Evolutionary conservation across 2,329 filamentous ascomycete species (phyloP).

Genomic region (Blastomyces parvus): DNA sequence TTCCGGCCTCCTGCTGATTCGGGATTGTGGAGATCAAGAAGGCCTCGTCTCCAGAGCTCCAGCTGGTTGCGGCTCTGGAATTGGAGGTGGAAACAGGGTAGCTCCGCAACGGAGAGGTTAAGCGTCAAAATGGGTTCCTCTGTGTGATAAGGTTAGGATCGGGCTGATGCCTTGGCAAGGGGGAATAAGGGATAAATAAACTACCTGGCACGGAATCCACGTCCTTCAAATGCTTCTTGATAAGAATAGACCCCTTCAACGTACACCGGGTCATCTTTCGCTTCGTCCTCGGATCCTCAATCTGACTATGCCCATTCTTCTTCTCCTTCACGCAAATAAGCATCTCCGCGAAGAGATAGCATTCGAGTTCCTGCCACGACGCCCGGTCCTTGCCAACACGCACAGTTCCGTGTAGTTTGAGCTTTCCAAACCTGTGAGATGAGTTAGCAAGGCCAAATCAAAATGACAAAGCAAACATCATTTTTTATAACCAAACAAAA

Average conservation of each 20-base stretch:
- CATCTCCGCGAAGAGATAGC: conserved; percentile 96
- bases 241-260: conserved; percentile 92
- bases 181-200: conserved; percentile 9
- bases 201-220: conserved; percentile 57
- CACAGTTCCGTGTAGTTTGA: conserved; percentile 79
- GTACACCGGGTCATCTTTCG: conserved; percentile 68
- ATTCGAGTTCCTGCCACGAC: conserved; percentile 96
- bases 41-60: conserved; percentile 80
- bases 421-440: conserved; percentile 67
- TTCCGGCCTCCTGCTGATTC: conserved; percentile 48
- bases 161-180: neutral
- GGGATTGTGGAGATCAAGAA: conserved; percentile 70
- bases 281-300: conserved; percentile 48
- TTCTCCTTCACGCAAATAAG: conserved; percentile 99
- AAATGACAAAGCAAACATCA: neutral
- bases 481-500: neutral
- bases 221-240: conserved; percentile 93
- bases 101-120: conserved; percentile 79
- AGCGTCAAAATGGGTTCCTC: conserved; percentile 82
- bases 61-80: conserved; percentile 77
- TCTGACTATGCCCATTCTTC: conserved; percentile 58
- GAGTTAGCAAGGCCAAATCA: neutral
- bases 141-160: conserved; percentile 14
- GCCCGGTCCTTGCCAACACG: conserved; percentile 92
- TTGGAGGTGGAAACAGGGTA: conserved; percentile 87